Evolutionary conservation across 2,329 filamentous ascomycete species (phyloP), one percentile per base, ranked within the genome.

Genomic region (Penicillium sp.): DNA sequence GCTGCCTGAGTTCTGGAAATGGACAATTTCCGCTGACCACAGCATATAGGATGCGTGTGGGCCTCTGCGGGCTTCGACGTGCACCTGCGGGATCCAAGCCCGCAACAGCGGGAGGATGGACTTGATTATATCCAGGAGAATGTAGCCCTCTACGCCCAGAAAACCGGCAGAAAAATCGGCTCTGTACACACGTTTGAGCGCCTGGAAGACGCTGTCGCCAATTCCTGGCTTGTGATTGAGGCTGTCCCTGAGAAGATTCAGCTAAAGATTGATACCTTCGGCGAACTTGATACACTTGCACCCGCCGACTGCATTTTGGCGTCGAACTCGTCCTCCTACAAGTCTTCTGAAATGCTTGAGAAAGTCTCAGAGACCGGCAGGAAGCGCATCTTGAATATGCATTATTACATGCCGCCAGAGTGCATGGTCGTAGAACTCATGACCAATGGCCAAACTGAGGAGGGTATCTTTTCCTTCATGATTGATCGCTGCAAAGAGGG

Each of bases 151-250:
- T 43, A 43, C 14, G 40, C 40, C 25, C 40, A 43, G 40, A 43
- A 43, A 19, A 43, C 40, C 19, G 40, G 40, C 40, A 43, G 25
- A 19, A 22, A 43, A 43, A 10, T n/a, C 4, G 40, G 40, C 10
- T 19, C 10, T 1, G 40, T 25, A 10, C 19, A 43, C 40, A 19
- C 73, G 2, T 73, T 77, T n/a, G 71, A 76, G 6, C 73, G 78
- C 30, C 65, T 84, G 1, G 59, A 73, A 7, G 54, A 66, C 0
- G 79, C 82, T 0, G 78, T 85, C 5, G 55, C 69, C 1, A 71
- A 80, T 37, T 79, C 82, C 2, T 86, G 81, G 84, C 74, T 85
- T 6, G 80, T 84, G n/a, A 78, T 85, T 60, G 84, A 84, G 69
- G 82, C 79, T 14, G 78, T 85, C 0, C 83, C 82, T 0, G 84